phyloP scores from a whole-genome alignment of 225 moss, liverwort and hornwort genomes.

The Sphagnum tenellum region DNA sequence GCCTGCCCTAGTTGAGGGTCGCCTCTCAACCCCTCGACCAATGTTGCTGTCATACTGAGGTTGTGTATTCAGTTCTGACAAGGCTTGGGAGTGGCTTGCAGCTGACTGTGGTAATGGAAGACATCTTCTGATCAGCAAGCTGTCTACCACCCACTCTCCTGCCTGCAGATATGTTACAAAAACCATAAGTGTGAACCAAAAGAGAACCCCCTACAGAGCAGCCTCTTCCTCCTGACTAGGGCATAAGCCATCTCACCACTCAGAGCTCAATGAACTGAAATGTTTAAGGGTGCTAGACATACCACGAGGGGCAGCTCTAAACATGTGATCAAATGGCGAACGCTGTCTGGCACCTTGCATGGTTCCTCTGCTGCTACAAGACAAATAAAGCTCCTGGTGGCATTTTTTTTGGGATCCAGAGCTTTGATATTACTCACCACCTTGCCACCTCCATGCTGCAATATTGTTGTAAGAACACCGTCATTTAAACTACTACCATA shows the following conservation, averaged over 20 bases:
- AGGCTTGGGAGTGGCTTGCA: not conserved
- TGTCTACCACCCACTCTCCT: slow-evolving; percentile 19
- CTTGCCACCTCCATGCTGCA: slow-evolving; percentile 31
- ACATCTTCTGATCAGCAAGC: slow-evolving; percentile 14
- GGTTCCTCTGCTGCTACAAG: slow-evolving; percentile 16
- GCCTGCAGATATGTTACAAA: slow-evolving; percentile 8
- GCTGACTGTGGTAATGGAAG: slow-evolving; percentile 8
- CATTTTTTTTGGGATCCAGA: not conserved
- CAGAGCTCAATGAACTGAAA: not conserved
- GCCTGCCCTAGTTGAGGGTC: slow-evolving; percentile 1
- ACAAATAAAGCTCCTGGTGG: slow-evolving; percentile 6
- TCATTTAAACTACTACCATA: too few species aligned
- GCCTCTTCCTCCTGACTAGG: not conserved
- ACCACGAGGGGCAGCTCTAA: slow-evolving; percentile 20
- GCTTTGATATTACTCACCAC: slow-evolving; percentile 16
- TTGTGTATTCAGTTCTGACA: not conserved
- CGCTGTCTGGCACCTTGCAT: slow-evolving; percentile 14
- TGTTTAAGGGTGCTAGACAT: not conserved
- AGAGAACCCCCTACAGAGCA: not conserved
- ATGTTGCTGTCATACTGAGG: not conserved
- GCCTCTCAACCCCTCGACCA: slow-evolving; percentile 1
- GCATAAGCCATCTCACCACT: not conserved
- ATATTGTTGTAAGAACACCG: too few species aligned
- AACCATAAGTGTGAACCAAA: not conserved
- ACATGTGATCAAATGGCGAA: slow-evolving; percentile 6